Percentiles rank a stretch among this genome's conserved stretches.
Evolutionary conservation across 1,284 basidiomycete genomes (phyloP).

Genomic region (Schizophyllum amplum): DNA sequence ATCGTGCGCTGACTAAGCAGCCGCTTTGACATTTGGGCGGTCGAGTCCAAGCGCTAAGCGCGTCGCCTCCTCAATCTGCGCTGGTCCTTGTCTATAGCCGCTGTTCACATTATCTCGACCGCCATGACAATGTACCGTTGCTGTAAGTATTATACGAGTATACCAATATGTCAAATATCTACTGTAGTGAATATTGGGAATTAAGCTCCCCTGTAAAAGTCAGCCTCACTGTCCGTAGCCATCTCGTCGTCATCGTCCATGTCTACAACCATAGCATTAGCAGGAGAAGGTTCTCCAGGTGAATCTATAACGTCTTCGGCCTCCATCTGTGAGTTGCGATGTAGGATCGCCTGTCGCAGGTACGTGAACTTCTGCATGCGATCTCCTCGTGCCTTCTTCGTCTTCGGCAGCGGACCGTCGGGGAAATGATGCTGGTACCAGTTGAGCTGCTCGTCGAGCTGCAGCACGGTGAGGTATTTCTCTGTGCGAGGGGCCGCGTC

Average conservation of each 20-base stretch:
- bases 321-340: background rate
- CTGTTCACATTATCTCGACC: too few species aligned
- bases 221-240: constrained; percentile 5
- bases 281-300: background rate
- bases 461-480: constrained; percentile 6
- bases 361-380: background rate
- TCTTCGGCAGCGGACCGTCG: constrained; percentile 2
- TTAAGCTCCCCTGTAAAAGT: background rate
- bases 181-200: too few species aligned
- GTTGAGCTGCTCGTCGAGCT: constrained; percentile 9
- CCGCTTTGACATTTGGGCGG: background rate
- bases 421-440: constrained; percentile 7
- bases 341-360: background rate
- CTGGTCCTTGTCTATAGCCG: too few species aligned
- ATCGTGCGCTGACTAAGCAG: constrained; percentile 5
- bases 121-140: too few species aligned
- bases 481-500: background rate
- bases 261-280: constrained; percentile 1
- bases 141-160: too few species aligned
- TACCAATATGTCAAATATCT: too few species aligned
- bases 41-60: background rate
- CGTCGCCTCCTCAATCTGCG: too few species aligned
- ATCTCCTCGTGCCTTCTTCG: constrained; percentile 4
- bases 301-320: background rate
- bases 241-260: too few species aligned